phyloP scores from a whole-genome alignment of 768 basidiomycete genomes.

The Suillus ampliporus region DNA sequence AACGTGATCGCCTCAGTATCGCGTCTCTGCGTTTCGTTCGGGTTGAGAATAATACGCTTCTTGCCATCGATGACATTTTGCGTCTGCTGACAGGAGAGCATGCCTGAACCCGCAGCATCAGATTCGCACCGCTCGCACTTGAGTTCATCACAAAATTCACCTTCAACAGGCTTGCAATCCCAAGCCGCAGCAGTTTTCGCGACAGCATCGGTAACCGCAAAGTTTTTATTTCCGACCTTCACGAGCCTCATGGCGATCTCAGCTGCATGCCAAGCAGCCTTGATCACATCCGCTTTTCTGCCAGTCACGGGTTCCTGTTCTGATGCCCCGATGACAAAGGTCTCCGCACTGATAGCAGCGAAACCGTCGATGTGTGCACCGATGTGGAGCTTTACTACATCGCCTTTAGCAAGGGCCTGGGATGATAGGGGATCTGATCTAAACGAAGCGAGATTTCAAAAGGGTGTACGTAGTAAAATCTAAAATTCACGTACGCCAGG shows the following conservation, averaged over 20 bases:
- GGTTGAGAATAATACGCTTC: constrained; percentile 93
- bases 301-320: constrained; percentile 79
- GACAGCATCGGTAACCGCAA: constrained; percentile 90
- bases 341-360: constrained; percentile 92
- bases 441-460: constrained; percentile 16
- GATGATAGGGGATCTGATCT: constrained; percentile 78
- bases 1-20: constrained; percentile 88
- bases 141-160: constrained; percentile 43
- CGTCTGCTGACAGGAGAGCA: constrained; percentile 95
- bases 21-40: constrained; percentile 79
- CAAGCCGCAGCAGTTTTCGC: constrained; percentile 70
- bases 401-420: constrained; percentile 76
- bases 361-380: constrained; percentile 99
- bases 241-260: constrained; percentile 91
- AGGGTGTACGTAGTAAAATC: neutral
- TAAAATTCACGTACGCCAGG: constrained; percentile 67
- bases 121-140: neutral
- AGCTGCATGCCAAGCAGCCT: constrained; percentile 92
- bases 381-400: constrained; percentile 95
- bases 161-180: constrained; percentile 95
- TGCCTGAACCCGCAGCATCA: constrained; percentile 54
- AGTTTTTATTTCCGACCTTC: constrained; percentile 95
- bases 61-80: constrained; percentile 96
- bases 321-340: constrained; percentile 85
- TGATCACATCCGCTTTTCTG: constrained; percentile 86